Base-by-base conservation (phyloP, 2,329 filamentous ascomycete genomes). In the Monosporascus sp. region DNA sequence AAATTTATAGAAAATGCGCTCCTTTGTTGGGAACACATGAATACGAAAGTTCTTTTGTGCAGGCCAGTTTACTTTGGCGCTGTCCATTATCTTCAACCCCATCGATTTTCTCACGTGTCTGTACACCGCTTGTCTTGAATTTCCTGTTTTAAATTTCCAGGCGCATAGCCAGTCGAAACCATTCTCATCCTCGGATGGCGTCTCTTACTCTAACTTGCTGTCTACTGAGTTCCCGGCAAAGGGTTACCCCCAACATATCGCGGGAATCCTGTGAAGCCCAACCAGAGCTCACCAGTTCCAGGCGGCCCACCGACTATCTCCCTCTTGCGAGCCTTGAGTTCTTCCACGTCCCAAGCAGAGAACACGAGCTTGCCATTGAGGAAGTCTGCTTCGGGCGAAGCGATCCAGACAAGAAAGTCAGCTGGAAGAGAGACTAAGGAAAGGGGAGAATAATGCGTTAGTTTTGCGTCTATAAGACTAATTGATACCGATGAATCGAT, bases 291-390 rank as follows among this genome's bases (percentile, higher is more conserved):
- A 20, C 54, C 48, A 31, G 22, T 53, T 35, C 54, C 54, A 9
- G 51, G 50, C 17, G 22, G 54, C 27, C 48, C 54, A 35, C 50
- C 54, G 5, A 56, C 44, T 5, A 56, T 56, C 35, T 56, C 54
- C 22, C 45, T 41, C 44, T 48, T n/a, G 18, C 50, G 51, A 37
- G 48, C 48, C 50, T 53, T 56, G 1, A 56, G 54, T 27, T 56
- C 54, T 20, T 53, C 48, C 45, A 56, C 54, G 41, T 56, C 54
- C 54, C 54, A 56, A 37, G 48, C 44, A 17, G 54, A n/a, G 27
- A 53, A 56, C 3, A 56, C 54, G 20, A 56, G 50, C 54, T 56
- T 56, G 43, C 22, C 31, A 5, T 39, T 20, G 18, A 56, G 50
- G 45, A 56, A 56, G 4, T 37, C 41, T 35, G 54, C 54, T 38